These are phyloP conservation scores for Pseudocercospora musae DNA, from an alignment of 2,329 filamentous ascomycete genomes.

Conservation along the genomic window DNA sequence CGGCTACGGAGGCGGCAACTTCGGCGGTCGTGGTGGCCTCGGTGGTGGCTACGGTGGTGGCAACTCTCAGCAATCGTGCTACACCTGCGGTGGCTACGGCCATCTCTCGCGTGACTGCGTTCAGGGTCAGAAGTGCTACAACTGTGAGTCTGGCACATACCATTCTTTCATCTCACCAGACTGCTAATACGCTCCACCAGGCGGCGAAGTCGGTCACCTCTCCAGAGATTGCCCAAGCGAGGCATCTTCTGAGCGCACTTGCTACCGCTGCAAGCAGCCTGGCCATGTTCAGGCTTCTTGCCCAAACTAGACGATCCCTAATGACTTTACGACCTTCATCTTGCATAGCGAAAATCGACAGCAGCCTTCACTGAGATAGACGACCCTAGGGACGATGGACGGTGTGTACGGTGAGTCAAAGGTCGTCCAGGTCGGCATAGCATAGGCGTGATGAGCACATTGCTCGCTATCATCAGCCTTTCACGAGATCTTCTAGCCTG, in stretches of 20 bases:
- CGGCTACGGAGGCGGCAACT: slow-evolving; percentile 48
- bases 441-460: slow-evolving; percentile 7
- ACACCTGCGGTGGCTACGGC: slow-evolving; percentile 94
- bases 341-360: slow-evolving; percentile 26
- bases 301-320: slow-evolving; percentile 63
- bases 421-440: slow-evolving; percentile 9
- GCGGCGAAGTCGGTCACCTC: slow-evolving; percentile 85
- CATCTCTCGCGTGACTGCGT: slow-evolving; percentile 91
- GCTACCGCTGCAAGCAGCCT: slow-evolving; percentile 87
- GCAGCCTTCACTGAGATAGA: slow-evolving; percentile 30
- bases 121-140: slow-evolving; percentile 99
- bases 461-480: background rate
- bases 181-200: slow-evolving; percentile 37
- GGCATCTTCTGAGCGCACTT: slow-evolving; percentile 86
- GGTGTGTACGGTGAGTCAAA: slow-evolving; percentile 17
- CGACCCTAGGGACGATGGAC: slow-evolving; percentile 31
- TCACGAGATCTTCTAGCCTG: slow-evolving; percentile 1
- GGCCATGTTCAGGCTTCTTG: slow-evolving; percentile 93
- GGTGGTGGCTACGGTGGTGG: slow-evolving; percentile 48
- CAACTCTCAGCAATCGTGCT: slow-evolving; percentile 73
- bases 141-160: slow-evolving; percentile 60
- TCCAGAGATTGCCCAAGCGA: slow-evolving; percentile 95
- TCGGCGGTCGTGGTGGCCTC: slow-evolving; percentile 43
- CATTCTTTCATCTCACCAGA: background rate
- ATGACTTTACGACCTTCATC: slow-evolving; percentile 23